Evolutionary conservation across 208 protist genomes (phyloP).

Genomic region (Leishmania arabica): DNA sequence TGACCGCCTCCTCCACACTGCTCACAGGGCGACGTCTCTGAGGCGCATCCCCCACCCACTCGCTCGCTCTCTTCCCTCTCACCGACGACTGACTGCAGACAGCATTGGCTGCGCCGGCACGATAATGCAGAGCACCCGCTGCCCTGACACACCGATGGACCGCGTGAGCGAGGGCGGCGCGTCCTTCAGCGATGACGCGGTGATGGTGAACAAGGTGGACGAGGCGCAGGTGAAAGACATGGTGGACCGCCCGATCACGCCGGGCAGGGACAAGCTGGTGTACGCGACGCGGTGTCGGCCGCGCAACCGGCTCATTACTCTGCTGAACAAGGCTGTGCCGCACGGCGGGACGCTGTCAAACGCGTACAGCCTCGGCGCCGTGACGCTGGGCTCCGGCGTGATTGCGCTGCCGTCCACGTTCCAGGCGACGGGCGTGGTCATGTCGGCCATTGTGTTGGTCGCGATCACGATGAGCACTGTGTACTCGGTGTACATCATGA

Average conservation of each 20-base stretch:
- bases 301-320: conserved; percentile 26
- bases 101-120: neutral
- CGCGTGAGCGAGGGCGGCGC: neutral
- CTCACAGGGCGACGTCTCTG: neutral
- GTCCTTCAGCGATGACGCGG: conserved; percentile 4
- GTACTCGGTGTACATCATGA: conserved; percentile 85
- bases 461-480: conserved; percentile 63
- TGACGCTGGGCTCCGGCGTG: conserved; percentile 78
- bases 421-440: conserved; percentile 53
- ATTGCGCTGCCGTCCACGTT: conserved; percentile 82
- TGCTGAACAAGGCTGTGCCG: conserved; percentile 61
- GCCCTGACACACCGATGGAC: neutral
- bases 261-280: neutral
- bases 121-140: neutral
- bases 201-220: neutral
- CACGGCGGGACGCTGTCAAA: conserved; percentile 73
- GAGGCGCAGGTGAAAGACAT: neutral
- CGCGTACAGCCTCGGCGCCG: conserved; percentile 74
- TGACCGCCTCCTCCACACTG: conserved; percentile 6
- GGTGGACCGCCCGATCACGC: neutral
- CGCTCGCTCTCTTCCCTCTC: neutral
- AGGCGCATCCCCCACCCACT: neutral
- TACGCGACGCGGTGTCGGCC: conserved; percentile 29
- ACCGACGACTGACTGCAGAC: neutral
- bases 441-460: conserved; percentile 57